These are phyloP conservation scores for Sarocladium oryzae DNA, from an alignment of 2,329 filamentous ascomycete genomes.

Conservation along the genomic window DNA sequence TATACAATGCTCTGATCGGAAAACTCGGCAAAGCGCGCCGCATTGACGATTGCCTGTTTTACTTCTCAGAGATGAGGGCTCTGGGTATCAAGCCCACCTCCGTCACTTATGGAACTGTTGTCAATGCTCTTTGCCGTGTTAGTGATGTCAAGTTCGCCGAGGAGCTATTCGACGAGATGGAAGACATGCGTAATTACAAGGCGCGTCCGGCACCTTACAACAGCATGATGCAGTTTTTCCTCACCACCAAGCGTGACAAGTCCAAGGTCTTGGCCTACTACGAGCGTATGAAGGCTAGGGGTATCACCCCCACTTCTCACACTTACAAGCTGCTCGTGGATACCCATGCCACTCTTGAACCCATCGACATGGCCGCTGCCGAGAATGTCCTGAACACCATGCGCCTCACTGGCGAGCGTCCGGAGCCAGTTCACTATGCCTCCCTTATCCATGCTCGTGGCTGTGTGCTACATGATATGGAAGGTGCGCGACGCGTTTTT, in stretches of 20 bases:
- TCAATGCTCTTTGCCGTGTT: constrained; percentile 94
- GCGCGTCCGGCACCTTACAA: constrained; percentile 95
- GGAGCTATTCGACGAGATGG: constrained; percentile 98
- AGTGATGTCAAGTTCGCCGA: constrained; percentile 97
- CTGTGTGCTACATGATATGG: constrained; percentile 87
- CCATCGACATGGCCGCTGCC: constrained; percentile 79
- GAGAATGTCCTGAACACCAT: constrained; percentile 79
- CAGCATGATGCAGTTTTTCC: constrained; percentile 99
- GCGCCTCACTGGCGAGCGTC: constrained; percentile 62
- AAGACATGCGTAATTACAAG: constrained; percentile 98
- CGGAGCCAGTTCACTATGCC: constrained; percentile 92
- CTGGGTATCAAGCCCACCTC: constrained; percentile 91
- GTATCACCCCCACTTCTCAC: constrained; percentile 86
- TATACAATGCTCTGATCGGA: constrained; percentile 97
- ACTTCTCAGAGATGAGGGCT: constrained; percentile 95
- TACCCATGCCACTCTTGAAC: constrained; percentile 88
- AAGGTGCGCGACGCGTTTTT: constrained; percentile 74
- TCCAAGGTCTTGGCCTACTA: constrained; percentile 91
- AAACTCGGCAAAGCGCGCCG: constrained; percentile 97
- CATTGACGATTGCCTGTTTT: constrained; percentile 96
- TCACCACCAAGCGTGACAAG: constrained; percentile 95
- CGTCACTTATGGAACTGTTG: constrained; percentile 95
- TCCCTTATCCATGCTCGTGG: constrained; percentile 94
- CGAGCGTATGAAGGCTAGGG: constrained; percentile 81
- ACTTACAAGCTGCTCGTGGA: constrained; percentile 98